phyloP scores from a whole-genome alignment of 306 rosid species.

The Adenanthera pavonina region DNA sequence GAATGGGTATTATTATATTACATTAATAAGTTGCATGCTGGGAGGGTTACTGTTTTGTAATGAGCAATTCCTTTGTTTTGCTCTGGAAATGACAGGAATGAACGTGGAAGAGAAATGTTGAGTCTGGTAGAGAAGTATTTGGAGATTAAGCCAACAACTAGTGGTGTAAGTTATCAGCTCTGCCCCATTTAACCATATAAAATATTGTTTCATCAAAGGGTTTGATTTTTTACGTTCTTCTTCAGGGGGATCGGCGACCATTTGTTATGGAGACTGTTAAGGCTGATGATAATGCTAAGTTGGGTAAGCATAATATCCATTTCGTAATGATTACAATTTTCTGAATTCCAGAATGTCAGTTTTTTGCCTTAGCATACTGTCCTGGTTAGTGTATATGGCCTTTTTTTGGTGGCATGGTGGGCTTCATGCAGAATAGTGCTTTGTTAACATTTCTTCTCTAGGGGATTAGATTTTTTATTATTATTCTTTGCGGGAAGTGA shows the following conservation, averaged over 20 bases:
- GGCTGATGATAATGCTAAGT: constrained; percentile 92
- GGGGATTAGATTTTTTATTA: constrained; percentile 8
- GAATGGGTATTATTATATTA: background rate
- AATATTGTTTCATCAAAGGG: background rate
- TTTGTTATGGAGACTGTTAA: constrained; percentile 93
- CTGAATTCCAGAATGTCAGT: too few species aligned
- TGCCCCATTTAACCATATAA: constrained; percentile 29
- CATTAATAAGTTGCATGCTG: constrained; percentile 11
- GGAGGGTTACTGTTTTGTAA: constrained; percentile 21
- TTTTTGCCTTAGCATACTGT: constrained; percentile 21
- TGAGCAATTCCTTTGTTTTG: background rate
- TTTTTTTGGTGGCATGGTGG: background rate
- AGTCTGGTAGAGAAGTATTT: constrained; percentile 68
- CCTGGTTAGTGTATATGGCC: background rate
- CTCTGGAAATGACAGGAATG: constrained; percentile 68
- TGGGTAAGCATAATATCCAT: constrained; percentile 57
- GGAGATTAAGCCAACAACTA: constrained; percentile 74
- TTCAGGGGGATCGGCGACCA: constrained; percentile 83
- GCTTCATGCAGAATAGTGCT: background rate
- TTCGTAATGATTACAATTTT: background rate
- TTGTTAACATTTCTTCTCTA: constrained; percentile 3
- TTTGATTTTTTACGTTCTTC: constrained; percentile 28
- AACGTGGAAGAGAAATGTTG: constrained; percentile 93
- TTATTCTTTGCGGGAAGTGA: constrained; percentile 11
- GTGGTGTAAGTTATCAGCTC: constrained; percentile 56